Base-by-base conservation (phyloP, 2,329 filamentous ascomycete genomes). In the Fusarium agapanthi region DNA sequence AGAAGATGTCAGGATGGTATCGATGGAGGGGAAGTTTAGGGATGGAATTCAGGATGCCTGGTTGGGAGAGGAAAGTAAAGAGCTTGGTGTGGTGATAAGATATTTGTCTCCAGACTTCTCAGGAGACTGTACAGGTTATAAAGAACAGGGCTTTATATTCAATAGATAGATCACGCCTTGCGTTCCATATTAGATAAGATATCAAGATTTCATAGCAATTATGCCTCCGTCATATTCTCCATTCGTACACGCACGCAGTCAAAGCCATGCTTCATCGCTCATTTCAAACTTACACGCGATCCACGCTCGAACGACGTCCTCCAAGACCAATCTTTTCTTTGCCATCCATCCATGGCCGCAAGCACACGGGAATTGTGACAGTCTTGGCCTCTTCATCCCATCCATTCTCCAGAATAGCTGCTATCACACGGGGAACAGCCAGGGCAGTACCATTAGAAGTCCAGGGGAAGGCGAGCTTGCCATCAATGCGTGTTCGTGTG, bases 391-490 rank as follows among this genome's bases (percentile, higher is more conserved):
- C 79, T 77, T 95, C 92, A 77, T 96, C 89, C 93, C 95, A 99
- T 2, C 94, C 92, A 77, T 95, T 94, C 85, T 99, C 96, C 72
- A 99, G 80, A 56, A 99, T 87, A 11, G 95, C 95, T 30, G 96
- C 95, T 66, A 99, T 80, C 18, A 99, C 93, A 58, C 96, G 88
- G 7, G 96, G 96, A 41, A 98, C 92, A 2, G 96, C 96, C 77
- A 98, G 86, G 1, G 95, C 96, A 4, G 96, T 99, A 2, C 95
- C 97, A 80, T 99, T 99, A 41, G 97, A 87, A 0, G 96, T 99
- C 84, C 93, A 94, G 20, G 95, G 94, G 80, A 94, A 98, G 4
- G 87, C 86, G 44, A 92, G 83, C 78, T 88, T 89, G 35, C 79
- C 80, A n/a, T 84, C 83, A 18, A 86, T 70, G 70, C 91, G 90